Percentiles rank a stretch among this genome's conserved stretches.
Evolutionary conservation across 495 filamentous ascomycete genomes (phyloP).

Genomic region (Pseudotulostoma volvatum): DNA sequence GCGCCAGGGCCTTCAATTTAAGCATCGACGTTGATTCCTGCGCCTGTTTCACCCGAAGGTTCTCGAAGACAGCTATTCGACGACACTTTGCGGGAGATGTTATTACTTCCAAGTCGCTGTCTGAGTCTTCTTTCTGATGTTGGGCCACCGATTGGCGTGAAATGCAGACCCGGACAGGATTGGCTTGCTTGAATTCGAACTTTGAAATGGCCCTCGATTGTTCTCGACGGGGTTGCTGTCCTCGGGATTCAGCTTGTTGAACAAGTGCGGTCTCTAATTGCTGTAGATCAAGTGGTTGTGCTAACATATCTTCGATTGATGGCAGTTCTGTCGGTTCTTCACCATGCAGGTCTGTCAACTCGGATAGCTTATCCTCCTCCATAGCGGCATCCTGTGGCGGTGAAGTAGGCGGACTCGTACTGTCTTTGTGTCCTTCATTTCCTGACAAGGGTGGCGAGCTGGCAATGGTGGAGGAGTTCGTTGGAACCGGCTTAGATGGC

Average conservation of each 20-base stretch:
- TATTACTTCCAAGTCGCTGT: conserved; percentile 50
- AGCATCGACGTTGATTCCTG: conserved; percentile 50
- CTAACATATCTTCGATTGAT: conserved; percentile 9
- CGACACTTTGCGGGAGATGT: conserved; percentile 27
- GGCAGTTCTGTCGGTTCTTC: conserved; percentile 5
- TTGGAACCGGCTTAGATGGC: conserved; percentile 8
- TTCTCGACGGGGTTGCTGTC: conserved; percentile 1
- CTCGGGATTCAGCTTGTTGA: conserved; percentile 1
- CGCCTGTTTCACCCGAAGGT: conserved; percentile 37
- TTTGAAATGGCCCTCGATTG: conserved; percentile 1
- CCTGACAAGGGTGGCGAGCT: conserved; percentile 34
- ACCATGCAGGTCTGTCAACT: background rate
- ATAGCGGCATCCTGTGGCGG: conserved; percentile 16
- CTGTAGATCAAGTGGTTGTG: conserved; percentile 2
- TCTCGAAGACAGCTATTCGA: conserved; percentile 48
- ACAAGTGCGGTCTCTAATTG: conserved; percentile 3
- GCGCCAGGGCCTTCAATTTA: conserved; percentile 54
- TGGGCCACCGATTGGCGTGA: conserved; percentile 23
- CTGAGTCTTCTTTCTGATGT: conserved; percentile 37
- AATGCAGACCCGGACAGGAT: conserved; percentile 24
- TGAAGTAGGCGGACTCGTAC: conserved; percentile 36
- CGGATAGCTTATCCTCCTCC: conserved; percentile 7
- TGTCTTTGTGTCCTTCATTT: conserved; percentile 22
- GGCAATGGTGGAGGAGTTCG: conserved; percentile 24
- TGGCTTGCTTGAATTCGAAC: conserved; percentile 10